Conservation (phyloP, 345 rosid genomes). For the Triadica sebifera region DNA sequence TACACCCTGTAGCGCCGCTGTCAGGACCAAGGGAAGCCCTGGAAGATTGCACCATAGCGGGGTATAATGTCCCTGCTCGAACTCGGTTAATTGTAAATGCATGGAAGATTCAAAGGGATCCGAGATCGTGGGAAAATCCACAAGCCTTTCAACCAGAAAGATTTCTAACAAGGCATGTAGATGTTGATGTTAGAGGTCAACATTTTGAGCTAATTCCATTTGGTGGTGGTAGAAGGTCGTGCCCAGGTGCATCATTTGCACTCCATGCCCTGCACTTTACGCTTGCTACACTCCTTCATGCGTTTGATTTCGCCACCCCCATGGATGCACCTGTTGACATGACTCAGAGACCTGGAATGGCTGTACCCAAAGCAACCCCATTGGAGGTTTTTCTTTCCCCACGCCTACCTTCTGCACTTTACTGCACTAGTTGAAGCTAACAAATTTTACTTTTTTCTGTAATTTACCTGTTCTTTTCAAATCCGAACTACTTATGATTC, state of each 20-base stretch:
- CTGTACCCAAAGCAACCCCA: background rate
- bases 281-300: constrained; percentile 11
- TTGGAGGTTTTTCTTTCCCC: constrained; percentile 9
- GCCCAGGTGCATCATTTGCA: constrained; percentile 19
- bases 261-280: constrained; percentile 10
- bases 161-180: constrained; percentile 18
- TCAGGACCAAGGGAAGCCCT: constrained; percentile 47
- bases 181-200: constrained; percentile 20
- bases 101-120: constrained; percentile 47
- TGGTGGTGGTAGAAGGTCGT: constrained; percentile 21
- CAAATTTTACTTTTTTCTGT: too few species aligned
- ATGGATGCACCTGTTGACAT: constrained; percentile 6
- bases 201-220: constrained; percentile 25
- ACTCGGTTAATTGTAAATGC: constrained; percentile 51
- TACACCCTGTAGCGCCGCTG: constrained; percentile 60
- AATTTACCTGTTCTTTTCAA: too few species aligned
- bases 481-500: too few species aligned
- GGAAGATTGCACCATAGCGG: constrained; percentile 47
- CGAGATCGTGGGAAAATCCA: constrained; percentile 4
- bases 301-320: constrained; percentile 8
- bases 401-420: constrained; percentile 1
- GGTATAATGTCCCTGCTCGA: constrained; percentile 42
- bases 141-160: constrained; percentile 16
- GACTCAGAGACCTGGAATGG: background rate
- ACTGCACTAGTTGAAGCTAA: too few species aligned